phyloP scores from a whole-genome alignment of 1,139 yeast genomes.

The Geotrichum klebahnii region DNA sequence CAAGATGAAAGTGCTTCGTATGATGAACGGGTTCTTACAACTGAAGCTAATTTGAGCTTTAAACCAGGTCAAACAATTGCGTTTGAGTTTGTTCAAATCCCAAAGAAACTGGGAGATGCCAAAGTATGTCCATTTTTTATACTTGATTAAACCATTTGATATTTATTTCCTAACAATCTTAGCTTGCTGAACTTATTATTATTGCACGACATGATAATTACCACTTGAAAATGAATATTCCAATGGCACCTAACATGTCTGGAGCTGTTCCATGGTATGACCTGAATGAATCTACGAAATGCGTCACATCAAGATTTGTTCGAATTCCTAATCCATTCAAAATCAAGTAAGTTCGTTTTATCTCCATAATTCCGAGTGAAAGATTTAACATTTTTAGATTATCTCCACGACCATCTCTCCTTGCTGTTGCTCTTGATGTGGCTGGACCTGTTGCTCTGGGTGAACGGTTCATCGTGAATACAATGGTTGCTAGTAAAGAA shows the following conservation, averaged over 20 bases:
- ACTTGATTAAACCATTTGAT: background rate
- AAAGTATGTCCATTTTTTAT: background rate
- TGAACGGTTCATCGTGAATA: constrained; percentile 28
- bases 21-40: constrained; percentile 7
- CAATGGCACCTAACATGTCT: constrained; percentile 9
- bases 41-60: constrained; percentile 31
- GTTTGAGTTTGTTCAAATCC: constrained; percentile 31
- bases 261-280: constrained; percentile 20
- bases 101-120: constrained; percentile 29
- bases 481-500: constrained; percentile 33
- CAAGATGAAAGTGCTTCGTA: constrained; percentile 12
- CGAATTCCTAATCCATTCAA: constrained; percentile 8
- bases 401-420: constrained; percentile 34
- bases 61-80: constrained; percentile 25
- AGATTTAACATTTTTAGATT: constrained; percentile 17
- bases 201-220: constrained; percentile 8
- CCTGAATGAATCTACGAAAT: background rate
- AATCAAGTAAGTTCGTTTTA: constrained; percentile 1
- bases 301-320: constrained; percentile 1
- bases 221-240: constrained; percentile 5
- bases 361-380: constrained; percentile 6
- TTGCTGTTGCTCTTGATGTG: constrained; percentile 26
- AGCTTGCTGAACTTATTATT: constrained; percentile 1
- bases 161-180: background rate
- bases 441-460: constrained; percentile 33